These are phyloP conservation scores for Tuber umbilicatum DNA, from an alignment of 495 filamentous ascomycete species.

Conservation along the genomic window DNA sequence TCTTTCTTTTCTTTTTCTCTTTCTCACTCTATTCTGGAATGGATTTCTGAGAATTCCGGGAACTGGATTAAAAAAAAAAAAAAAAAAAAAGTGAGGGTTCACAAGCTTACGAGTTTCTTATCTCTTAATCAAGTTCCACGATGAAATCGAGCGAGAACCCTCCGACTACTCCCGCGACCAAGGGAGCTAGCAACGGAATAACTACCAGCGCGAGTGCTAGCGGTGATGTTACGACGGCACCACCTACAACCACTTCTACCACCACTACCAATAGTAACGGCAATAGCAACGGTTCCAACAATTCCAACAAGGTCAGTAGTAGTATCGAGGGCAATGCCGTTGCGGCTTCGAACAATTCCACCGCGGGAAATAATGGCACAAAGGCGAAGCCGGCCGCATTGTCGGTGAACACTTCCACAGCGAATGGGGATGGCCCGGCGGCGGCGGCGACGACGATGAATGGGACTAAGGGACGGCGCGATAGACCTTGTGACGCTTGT, in stretches of 20 bases:
- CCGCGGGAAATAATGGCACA: neutral
- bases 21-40: neutral
- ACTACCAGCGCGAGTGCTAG: neutral
- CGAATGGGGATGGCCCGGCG: conserved; percentile 6
- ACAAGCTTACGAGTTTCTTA: conserved; percentile 14
- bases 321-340: conserved; percentile 19
- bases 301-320: conserved; percentile 24
- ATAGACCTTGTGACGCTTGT: conserved; percentile 68
- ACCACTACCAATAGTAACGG: conserved; percentile 8
- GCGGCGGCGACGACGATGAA: conserved; percentile 13
- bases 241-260: conserved; percentile 14
- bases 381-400: neutral
- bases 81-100: conserved; percentile 8
- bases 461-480: conserved; percentile 43
- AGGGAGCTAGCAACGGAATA: conserved; percentile 1
- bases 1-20: neutral
- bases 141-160: conserved; percentile 30
- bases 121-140: conserved; percentile 8
- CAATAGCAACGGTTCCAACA: conserved; percentile 7
- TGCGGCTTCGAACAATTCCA: conserved; percentile 16
- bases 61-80: conserved; percentile 1
- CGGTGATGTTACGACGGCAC: conserved; percentile 15
- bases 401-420: neutral
- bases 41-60: neutral
- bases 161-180: conserved; percentile 2